A percentile compares a stretch with the other conserved stretches of the same genome.
Conservation (phyloP, 2,329 filamentous ascomycete genomes). For the Immersiporthe knoxdaviesiana region DNA sequence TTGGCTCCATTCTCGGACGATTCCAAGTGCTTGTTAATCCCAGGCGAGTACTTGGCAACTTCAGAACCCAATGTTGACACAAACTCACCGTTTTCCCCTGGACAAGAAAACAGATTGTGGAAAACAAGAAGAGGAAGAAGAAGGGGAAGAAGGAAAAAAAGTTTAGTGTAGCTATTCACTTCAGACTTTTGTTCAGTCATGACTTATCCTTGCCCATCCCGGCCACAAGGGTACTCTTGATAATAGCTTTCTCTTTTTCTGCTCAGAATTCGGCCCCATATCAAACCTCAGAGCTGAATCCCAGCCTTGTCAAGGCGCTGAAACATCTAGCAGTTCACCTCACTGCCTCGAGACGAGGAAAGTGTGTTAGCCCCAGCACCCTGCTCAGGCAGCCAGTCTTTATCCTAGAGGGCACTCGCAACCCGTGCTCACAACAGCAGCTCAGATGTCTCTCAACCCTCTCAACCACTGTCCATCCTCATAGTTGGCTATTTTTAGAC, state of each 20-base stretch:
- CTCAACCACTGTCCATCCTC: not conserved
- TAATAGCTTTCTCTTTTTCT: not conserved
- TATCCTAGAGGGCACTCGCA: not conserved
- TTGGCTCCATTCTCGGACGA: not conserved
- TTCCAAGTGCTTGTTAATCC: not conserved
- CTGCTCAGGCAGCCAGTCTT: not conserved
- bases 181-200: not conserved
- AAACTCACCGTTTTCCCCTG: not conserved
- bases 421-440: not conserved
- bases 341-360: not conserved
- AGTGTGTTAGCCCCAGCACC: not conserved
- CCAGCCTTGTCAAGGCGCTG: not conserved
- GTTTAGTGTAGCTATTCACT: not conserved
- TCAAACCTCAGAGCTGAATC: not conserved
- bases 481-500: not conserved
- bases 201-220: not conserved
- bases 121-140: not conserved
- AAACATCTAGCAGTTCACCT: not conserved
- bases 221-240: not conserved
- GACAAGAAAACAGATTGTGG: not conserved
- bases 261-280: not conserved
- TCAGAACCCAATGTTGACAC: not conserved
- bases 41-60: slow-evolving; percentile 2
- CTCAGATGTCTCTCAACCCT: not conserved
- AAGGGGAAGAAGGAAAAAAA: not conserved